phyloP scores from a whole-genome alignment of 441 rosid species.

The Francoa sonchifolia region DNA sequence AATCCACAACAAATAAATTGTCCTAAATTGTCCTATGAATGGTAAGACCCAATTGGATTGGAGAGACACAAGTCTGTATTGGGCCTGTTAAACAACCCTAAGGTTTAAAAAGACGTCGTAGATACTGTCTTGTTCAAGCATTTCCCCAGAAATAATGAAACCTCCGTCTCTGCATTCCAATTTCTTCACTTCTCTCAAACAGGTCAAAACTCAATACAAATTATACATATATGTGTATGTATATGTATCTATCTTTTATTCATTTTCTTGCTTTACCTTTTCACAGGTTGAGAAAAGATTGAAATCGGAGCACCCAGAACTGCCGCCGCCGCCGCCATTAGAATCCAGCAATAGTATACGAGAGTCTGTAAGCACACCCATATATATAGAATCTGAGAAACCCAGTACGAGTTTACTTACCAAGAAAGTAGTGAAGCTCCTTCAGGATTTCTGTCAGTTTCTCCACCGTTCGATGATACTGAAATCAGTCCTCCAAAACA shows the following conservation, averaged over 20 bases:
- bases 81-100: too few relatives aligned
- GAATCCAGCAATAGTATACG: constrained; percentile 6
- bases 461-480: constrained; percentile 13
- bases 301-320: constrained; percentile 22
- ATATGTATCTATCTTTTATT: background rate
- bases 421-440: constrained; percentile 34
- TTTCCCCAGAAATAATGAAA: too few relatives aligned
- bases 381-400: constrained; percentile 19
- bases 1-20: too few relatives aligned
- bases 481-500: constrained; percentile 1
- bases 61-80: too few relatives aligned
- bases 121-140: too few relatives aligned
- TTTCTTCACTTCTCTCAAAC: constrained; percentile 37
- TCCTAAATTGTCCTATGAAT: too few relatives aligned
- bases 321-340: background rate
- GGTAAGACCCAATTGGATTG: too few relatives aligned
- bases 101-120: too few relatives aligned
- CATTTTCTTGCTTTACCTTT: background rate
- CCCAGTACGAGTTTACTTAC: constrained; percentile 1
- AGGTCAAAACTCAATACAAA: too few relatives aligned
- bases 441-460: constrained; percentile 22
- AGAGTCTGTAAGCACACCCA: constrained; percentile 23
- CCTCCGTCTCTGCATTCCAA: constrained; percentile 22
- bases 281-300: constrained; percentile 39
- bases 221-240: background rate